Percentiles rank a stretch among this genome's conserved stretches.
phyloP scores from a whole-genome alignment of 2,329 filamentous ascomycete genomes.

The Clarireedia monteithiana region DNA sequence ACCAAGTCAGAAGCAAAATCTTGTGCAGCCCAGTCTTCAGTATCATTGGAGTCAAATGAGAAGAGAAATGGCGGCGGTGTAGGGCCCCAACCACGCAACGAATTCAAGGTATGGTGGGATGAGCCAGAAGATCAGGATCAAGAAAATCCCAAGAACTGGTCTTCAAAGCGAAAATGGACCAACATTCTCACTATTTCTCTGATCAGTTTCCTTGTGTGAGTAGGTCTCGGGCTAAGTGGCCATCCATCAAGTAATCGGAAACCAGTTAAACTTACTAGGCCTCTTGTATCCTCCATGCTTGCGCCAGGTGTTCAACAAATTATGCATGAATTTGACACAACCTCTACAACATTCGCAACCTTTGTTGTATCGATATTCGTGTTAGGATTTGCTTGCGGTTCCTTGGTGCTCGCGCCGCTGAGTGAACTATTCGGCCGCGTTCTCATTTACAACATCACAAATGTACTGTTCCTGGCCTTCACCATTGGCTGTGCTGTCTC shows the following conservation, averaged over 20 bases:
- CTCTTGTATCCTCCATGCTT: conserved; percentile 41
- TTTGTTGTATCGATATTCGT: not conserved
- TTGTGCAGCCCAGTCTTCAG: too few species aligned
- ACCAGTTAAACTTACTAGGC: conserved; percentile 15
- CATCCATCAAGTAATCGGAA: too few species aligned
- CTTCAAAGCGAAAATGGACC: conserved; percentile 12
- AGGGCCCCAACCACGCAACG: too few species aligned
- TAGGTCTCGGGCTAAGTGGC: too few species aligned
- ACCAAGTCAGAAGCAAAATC: too few species aligned
- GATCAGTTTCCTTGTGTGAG: conserved; percentile 13
- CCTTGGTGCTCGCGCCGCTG: conserved; percentile 50
- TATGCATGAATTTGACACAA: conserved; percentile 37
- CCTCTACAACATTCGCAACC: conserved; percentile 39
- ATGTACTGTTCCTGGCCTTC: conserved; percentile 40
- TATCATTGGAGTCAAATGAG: too few species aligned
- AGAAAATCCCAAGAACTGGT: conserved; percentile 17
- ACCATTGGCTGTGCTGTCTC: conserved; percentile 38
- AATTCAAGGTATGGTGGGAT: conserved; percentile 11
- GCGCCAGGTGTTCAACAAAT: conserved; percentile 40
- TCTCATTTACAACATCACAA: conserved; percentile 42
- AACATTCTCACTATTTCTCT: conserved; percentile 13
- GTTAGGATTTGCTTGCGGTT: conserved; percentile 40
- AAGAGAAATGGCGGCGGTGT: too few species aligned
- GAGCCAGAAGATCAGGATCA: conserved; percentile 11
- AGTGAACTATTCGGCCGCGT: conserved; percentile 52